These are phyloP conservation scores for Articulospora tetracladia DNA, from an alignment of 495 filamentous ascomycete species.

Conservation along the genomic window DNA sequence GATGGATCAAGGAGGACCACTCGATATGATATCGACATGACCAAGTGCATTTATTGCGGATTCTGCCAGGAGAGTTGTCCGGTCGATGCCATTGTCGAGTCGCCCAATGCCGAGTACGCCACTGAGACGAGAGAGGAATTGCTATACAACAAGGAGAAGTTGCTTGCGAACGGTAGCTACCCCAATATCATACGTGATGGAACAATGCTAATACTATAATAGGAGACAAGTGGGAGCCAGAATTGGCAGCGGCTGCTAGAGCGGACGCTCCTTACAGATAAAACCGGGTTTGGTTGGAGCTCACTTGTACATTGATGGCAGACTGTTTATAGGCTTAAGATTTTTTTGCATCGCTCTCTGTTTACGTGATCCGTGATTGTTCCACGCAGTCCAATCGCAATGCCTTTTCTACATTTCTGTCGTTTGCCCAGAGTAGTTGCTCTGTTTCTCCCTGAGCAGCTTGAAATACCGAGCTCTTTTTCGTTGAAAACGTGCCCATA, in stretches of 20 bases:
- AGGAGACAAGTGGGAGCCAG: slow-evolving; percentile 95
- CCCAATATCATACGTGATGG: neutral
- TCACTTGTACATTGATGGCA: slow-evolving; percentile 9
- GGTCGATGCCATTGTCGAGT: slow-evolving; percentile 96
- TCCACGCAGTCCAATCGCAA: too few relatives aligned
- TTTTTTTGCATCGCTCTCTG: neutral
- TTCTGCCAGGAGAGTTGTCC: slow-evolving; percentile 99
- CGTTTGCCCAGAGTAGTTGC: too few relatives aligned
- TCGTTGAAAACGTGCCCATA: too few relatives aligned
- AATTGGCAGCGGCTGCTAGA: slow-evolving; percentile 84
- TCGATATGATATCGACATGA: slow-evolving; percentile 99
- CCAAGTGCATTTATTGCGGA: slow-evolving; percentile 99
- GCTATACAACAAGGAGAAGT: slow-evolving; percentile 84
- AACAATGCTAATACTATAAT: neutral
- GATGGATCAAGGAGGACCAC: slow-evolving; percentile 93
- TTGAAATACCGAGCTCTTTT: too few relatives aligned
- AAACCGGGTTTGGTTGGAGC: slow-evolving; percentile 11
- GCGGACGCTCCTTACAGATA: slow-evolving; percentile 89
- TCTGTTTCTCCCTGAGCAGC: too few relatives aligned
- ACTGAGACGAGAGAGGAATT: slow-evolving; percentile 97
- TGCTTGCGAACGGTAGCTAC: slow-evolving; percentile 15
- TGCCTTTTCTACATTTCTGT: too few relatives aligned
- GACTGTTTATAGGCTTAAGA: neutral
- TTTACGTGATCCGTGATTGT: too few relatives aligned
- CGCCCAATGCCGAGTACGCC: slow-evolving; percentile 95